Conservation (phyloP, 176 grass and related monocot species). For the Chrysopogon serrulatus region DNA sequence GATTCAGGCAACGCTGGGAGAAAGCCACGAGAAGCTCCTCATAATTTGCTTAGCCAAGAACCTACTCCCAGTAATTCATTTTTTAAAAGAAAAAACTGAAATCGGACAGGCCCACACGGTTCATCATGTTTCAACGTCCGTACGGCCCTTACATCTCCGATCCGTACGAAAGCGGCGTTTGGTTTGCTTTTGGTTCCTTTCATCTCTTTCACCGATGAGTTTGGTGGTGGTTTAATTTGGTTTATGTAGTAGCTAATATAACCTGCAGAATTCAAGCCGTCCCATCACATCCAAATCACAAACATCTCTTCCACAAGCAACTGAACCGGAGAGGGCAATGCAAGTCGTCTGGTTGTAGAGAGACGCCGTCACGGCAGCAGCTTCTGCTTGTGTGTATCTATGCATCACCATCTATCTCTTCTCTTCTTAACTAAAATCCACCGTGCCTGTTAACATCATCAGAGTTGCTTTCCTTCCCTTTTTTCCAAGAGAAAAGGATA, state of each 20-base stretch:
- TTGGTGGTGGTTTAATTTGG: not conserved
- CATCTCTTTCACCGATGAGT: not conserved
- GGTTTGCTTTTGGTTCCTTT: not conserved
- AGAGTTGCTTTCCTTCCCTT: not conserved
- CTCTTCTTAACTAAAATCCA: not conserved
- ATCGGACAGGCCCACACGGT: not conserved
- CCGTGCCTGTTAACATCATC: not conserved
- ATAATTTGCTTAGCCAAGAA: not conserved
- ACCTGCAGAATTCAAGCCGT: not conserved
- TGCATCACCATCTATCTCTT: not conserved
- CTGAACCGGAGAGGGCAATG: not conserved
- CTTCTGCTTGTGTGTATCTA: not conserved
- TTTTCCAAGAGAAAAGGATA: not conserved
- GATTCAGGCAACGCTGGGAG: not conserved
- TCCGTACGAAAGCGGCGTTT: conserved; percentile 4
- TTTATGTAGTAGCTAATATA: not conserved
- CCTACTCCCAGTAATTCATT: not conserved
- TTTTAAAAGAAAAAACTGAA: not conserved
- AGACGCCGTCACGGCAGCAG: not conserved
- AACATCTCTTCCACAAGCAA: not conserved
- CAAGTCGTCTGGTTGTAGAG: not conserved
- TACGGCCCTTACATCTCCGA: not conserved
- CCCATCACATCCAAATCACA: not conserved
- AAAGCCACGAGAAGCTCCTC: not conserved
- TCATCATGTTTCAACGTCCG: too few species aligned